phyloP scores from a whole-genome alignment of 345 rosid genomes.

The Eutrema heterophyllum region DNA sequence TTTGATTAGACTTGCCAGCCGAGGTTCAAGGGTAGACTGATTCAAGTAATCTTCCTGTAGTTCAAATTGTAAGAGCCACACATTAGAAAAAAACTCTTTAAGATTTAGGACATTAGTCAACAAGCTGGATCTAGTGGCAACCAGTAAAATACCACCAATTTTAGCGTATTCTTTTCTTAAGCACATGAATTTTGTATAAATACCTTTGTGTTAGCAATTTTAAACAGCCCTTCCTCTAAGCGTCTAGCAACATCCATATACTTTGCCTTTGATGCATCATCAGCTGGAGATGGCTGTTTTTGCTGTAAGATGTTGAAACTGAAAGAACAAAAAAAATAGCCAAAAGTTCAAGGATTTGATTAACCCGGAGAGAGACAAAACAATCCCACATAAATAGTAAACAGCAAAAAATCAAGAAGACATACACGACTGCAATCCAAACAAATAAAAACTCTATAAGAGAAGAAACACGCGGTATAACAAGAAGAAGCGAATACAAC shows the following conservation, averaged over 20 bases:
- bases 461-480: neutral
- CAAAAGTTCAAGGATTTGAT: neutral
- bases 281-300: slow-evolving; percentile 45
- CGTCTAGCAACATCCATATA: slow-evolving; percentile 69
- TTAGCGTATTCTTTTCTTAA: neutral
- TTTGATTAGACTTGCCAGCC: slow-evolving; percentile 52
- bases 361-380: neutral
- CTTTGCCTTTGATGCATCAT: slow-evolving; percentile 47
- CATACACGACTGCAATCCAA: neutral
- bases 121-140: slow-evolving; percentile 4
- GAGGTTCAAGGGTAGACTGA: slow-evolving; percentile 63
- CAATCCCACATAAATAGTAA: too few species aligned
- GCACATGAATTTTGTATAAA: neutral
- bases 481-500: neutral
- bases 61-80: neutral
- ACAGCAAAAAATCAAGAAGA: neutral
- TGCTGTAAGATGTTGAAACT: slow-evolving; percentile 52
- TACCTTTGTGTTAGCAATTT: slow-evolving; percentile 67
- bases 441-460: neutral
- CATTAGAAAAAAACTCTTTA: neutral
- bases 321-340: slow-evolving; percentile 2
- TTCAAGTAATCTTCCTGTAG: slow-evolving; percentile 86
- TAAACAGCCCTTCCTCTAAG: slow-evolving; percentile 82
- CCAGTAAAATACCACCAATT: neutral
- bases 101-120: neutral